Evolutionary conservation across 306 rosid species (phyloP), one percentile per base, ranked within the genome.

Genomic region (Datisca glomerata): DNA sequence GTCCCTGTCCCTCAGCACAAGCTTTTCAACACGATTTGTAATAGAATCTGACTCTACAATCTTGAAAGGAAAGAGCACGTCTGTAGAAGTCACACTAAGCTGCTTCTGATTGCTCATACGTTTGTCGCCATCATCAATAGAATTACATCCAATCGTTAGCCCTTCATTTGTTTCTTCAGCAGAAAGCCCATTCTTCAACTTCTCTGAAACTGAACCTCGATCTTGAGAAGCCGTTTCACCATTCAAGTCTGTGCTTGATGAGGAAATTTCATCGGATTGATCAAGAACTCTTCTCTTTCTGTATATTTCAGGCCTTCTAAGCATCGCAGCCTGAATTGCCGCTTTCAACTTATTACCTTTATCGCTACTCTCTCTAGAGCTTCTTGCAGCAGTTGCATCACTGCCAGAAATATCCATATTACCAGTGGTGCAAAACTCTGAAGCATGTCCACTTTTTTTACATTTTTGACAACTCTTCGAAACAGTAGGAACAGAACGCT

Each of bases 271-370:
- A 14, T 69, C 80, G 55, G 66, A 52, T 61, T 65, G 76, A 49
- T 71, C 72, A 38, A 34, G 45, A 38, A 47, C 55, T 65, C 64
- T 68, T 67, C 75, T 79, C 67, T 58, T 87, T 68, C 69, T 87
- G 65, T 57, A 66, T 34, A 82, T 64, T 66, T 69, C 85, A 56
- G 94, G 94, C 65, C 78, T 82, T 65, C 72, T 72, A 56, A 54
- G 93, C 67, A 71, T 47, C 57, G 93, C 96, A 10, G 78, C 85
- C 15, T 76, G 74, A 45, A 87, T 72, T 51, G 94, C 93, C 40
- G 81, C 76, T 74, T 79, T 87, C 80, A 87, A 49, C 61, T 44
- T 67, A 57, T 59, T 83, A 49, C 68, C 78, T 53, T 70, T 49
- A 14, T 39, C 73, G 36, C 49, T 55, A 41, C 75, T 79, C 59